Base-by-base conservation (phyloP, 805 yeast genomes). In the Ogataea saltuana region DNA sequence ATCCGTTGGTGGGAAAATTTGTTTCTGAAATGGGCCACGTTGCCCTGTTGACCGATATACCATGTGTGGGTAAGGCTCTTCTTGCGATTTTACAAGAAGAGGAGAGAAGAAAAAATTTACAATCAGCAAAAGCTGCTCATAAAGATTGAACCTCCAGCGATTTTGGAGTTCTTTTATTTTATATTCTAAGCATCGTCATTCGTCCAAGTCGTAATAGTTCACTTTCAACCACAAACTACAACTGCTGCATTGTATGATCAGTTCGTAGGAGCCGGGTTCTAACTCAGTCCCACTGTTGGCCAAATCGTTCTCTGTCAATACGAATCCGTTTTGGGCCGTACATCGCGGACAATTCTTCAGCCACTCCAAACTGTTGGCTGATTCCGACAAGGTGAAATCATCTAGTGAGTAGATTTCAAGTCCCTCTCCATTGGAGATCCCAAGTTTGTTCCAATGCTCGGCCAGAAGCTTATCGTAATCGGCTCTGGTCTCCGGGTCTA, bases 221-320 rank as follows among this genome's bases (percentile, higher is more conserved):
- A 91, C 89, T 39, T 80, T 79, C 19, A 91, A 64, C 96, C 97
- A 91, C 22, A 89, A 60, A 60, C 95, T 86, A 61, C 98, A 91
- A 23, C 85, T 81, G 10, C 67, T 59, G 60, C 98, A 91, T 56
- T 90, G 96, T 0, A 87, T 79, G 17, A 87, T 71, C 1, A 90
- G 73, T 49, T 83, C 85, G 50, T 70, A 83, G 26, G 71, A 74
- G 0, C 70, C 72, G 27, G 68, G 65, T 2, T 45, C 51, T 3
- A 45, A 35, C 4, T 42, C 50, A 3, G 75, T 71, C 0, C 80
- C 83, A 42, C 71, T 71, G 4, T 71, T 67, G 13, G 66, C 80
- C 42, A 91, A 68, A 42, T 84, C 85, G 1, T 64, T 56, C 49
- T 88, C 97, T 2, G 54, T 69, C 2, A 91, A 60, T 12, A 58